These are phyloP conservation scores for Colletotrichum lini DNA, from an alignment of 2,329 filamentous ascomycete species.

Conservation along the genomic window DNA sequence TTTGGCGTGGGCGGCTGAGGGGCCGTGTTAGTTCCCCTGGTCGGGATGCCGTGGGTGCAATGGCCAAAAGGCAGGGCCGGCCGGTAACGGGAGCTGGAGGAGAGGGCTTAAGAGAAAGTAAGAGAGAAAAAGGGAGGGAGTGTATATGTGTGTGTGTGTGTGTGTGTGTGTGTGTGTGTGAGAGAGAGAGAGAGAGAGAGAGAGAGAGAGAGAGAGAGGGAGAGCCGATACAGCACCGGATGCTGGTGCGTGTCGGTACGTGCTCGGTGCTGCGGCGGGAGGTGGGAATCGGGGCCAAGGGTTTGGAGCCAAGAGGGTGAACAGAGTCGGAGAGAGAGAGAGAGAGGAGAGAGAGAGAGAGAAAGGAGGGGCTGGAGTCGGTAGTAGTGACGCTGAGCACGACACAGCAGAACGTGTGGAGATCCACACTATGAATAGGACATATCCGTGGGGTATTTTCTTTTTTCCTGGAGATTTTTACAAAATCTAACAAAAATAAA, in stretches of 20 bases:
- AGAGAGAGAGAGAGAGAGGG: too few species aligned
- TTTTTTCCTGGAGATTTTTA: slow-evolving; percentile 22
- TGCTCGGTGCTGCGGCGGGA: slow-evolving; percentile 17
- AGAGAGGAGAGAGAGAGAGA: not conserved
- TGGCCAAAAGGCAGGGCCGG: slow-evolving; percentile 27
- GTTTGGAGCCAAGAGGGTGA: slow-evolving; percentile 3
- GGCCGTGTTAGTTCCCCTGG: slow-evolving; percentile 39
- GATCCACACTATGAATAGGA: slow-evolving; percentile 27
- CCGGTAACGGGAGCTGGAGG: slow-evolving; percentile 34
- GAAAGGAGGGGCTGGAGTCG: slow-evolving; percentile 9
- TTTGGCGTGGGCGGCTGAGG: slow-evolving; percentile 40
- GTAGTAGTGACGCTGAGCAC: slow-evolving; percentile 15
- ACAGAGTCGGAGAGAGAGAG: not conserved
- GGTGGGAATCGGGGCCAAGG: slow-evolving; percentile 13
- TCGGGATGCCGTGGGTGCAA: slow-evolving; percentile 27
- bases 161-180: too few species aligned
- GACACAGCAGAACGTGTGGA: slow-evolving; percentile 15
- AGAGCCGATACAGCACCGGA: slow-evolving; percentile 13
- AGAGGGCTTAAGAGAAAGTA: not conserved
- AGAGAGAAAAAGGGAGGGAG: too few species aligned
- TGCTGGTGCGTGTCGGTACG: slow-evolving; percentile 14
- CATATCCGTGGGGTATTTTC: slow-evolving; percentile 33
- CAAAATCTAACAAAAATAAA: slow-evolving; percentile 4
- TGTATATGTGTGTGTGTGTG: too few species aligned
- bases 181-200: too few species aligned